Evolutionary conservation across 2,329 filamentous ascomycete species (phyloP).

Genomic region (Microcyclospora tardicrescens): DNA sequence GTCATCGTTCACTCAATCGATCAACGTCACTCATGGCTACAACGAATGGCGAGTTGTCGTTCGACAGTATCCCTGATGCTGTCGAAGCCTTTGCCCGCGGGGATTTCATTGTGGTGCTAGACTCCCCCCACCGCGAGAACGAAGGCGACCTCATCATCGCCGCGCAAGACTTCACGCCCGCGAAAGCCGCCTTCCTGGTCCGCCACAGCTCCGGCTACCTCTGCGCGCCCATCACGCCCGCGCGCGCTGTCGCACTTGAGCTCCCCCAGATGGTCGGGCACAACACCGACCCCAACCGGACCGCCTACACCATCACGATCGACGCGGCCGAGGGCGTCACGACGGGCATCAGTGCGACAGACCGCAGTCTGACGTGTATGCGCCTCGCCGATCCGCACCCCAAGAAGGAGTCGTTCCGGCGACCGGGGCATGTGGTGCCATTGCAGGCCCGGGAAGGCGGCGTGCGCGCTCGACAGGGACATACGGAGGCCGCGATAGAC

Average conservation of each 20-base stretch:
- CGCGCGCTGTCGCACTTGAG: slow-evolving; percentile 55
- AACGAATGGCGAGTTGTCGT: slow-evolving; percentile 21
- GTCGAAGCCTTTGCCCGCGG: slow-evolving; percentile 38
- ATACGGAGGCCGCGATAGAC: slow-evolving; percentile 89
- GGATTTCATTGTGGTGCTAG: slow-evolving; percentile 92
- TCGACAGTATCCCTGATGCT: slow-evolving; percentile 35
- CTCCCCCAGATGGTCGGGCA: slow-evolving; percentile 84
- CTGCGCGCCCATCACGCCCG: slow-evolving; percentile 68
- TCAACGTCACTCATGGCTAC: slow-evolving; percentile 9
- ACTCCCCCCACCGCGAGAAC: slow-evolving; percentile 85
- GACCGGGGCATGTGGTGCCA: slow-evolving; percentile 85
- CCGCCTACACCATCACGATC: slow-evolving; percentile 84
- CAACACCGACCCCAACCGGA: slow-evolving; percentile 67
- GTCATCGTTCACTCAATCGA: not conserved
- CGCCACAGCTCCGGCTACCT: slow-evolving; percentile 80
- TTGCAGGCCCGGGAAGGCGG: slow-evolving; percentile 68
- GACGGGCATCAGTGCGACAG: slow-evolving; percentile 82
- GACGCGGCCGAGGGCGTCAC: slow-evolving; percentile 63
- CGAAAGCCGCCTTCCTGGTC: slow-evolving; percentile 94
- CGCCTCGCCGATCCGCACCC: slow-evolving; percentile 56
- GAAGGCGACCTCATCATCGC: slow-evolving; percentile 97
- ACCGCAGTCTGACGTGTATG: slow-evolving; percentile 71
- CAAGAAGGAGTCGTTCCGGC: slow-evolving; percentile 51
- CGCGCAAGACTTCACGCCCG: slow-evolving; percentile 66
- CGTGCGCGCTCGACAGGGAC: slow-evolving; percentile 64